A percentile compares a stretch with the other conserved stretches of the same genome.
phyloP scores from a whole-genome alignment of 805 yeast species.

The Suhomyces pyralidae region DNA sequence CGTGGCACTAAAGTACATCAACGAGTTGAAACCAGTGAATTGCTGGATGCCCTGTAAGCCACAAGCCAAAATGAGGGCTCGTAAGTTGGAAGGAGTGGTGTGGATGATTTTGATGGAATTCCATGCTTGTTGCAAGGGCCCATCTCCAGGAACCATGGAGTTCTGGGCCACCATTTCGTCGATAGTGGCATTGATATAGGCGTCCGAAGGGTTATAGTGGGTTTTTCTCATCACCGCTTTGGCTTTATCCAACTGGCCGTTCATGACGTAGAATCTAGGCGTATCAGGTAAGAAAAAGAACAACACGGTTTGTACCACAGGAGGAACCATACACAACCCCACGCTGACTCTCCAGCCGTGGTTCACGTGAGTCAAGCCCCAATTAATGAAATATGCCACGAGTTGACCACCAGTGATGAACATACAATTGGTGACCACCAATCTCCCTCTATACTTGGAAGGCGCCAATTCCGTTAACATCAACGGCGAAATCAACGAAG shows the following conservation, averaged over 20 bases:
- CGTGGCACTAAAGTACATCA: slow-evolving; percentile 93
- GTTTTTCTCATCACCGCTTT: slow-evolving; percentile 59
- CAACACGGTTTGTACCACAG: slow-evolving; percentile 68
- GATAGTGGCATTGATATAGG: slow-evolving; percentile 62
- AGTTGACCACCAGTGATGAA: slow-evolving; percentile 95
- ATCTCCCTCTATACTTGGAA: slow-evolving; percentile 82
- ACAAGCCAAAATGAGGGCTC: slow-evolving; percentile 88
- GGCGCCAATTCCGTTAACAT: slow-evolving; percentile 94
- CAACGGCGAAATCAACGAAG: slow-evolving; percentile 90
- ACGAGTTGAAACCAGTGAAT: slow-evolving; percentile 92
- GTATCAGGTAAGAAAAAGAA: slow-evolving; percentile 92
- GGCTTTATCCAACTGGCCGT: slow-evolving; percentile 64
- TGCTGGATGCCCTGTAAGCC: slow-evolving; percentile 96
- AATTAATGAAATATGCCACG: slow-evolving; percentile 90
- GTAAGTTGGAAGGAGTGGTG: slow-evolving; percentile 69
- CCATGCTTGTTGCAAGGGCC: slow-evolving; percentile 49
- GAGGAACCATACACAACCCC: slow-evolving; percentile 87
- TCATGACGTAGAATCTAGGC: slow-evolving; percentile 83
- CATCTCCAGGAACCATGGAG: slow-evolving; percentile 40
- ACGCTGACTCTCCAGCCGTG: slow-evolving; percentile 95
- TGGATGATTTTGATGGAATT: slow-evolving; percentile 64
- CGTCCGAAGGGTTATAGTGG: slow-evolving; percentile 61
- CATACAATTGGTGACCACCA: slow-evolving; percentile 82
- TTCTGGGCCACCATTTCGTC: slow-evolving; percentile 55
- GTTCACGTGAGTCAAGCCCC: slow-evolving; percentile 67